Base-by-base conservation (phyloP, 1,284 basidiomycete species). In the Afroboletus lepidellus region DNA sequence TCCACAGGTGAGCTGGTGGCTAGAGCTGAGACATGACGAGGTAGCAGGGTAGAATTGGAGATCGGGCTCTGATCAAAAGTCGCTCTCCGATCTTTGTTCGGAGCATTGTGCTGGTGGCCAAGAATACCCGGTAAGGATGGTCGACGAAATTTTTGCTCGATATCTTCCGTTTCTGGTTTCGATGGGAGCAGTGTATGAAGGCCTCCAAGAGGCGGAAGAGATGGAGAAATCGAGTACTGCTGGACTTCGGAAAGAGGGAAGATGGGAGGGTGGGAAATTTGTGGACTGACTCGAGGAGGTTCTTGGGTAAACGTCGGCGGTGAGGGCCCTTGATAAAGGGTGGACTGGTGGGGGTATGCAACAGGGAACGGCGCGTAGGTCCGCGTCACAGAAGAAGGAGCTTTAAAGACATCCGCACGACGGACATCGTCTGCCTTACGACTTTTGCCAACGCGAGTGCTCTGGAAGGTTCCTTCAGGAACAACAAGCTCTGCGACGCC, bases 401-500 rank as follows among this genome's bases (percentile, higher is more conserved):
- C 48, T 44, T 64, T 63, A 32, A 65, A 51, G 50, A 69, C 61
- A 46, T 72, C 65, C 41, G 62, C 48, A 30, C 61, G 60, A 15
- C 69, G 64, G 15, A 59, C 15, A 34, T 63, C 67, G 4, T 70
- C 66, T 13, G 60, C 59, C 52, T 65, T 71, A 56, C 73, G 76
- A 56, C 69, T 73, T 61, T 84, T 84, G 56, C 69, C 73, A 16
- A 80, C 70, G 45, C 83, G 76, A 9, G 83, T 83, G 62, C 82
- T 85, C 59, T 78, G 79, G 66, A 87, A 89, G 41, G 81, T 68
- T 25, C 79, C 82, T 5, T 79, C 72, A 0, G 85, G 83, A 2
- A 87, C 77, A 11, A 69, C 68, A 24, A 87, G 72, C 48, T 77
- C 74, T 33, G 75, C 73, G 20, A 87, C 72, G 18, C 72, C 71